Conservation (phyloP, 164 flowering plant species). For the Sedum album region DNA sequence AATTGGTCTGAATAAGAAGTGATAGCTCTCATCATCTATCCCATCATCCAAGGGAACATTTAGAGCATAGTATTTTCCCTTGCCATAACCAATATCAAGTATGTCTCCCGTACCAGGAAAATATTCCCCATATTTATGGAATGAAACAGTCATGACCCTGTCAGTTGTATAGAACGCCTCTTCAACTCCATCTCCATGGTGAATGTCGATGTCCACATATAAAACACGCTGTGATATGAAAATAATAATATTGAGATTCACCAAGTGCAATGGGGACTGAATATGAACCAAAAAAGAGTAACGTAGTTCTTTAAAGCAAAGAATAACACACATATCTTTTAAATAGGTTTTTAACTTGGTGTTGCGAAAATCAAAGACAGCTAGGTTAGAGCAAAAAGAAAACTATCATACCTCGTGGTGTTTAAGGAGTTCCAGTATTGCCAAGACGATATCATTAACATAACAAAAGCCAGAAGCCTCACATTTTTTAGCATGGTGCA, state of each 20-base stretch:
- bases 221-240: conserved; percentile 9
- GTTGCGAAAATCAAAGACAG: no score
- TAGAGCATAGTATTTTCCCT: conserved; percentile 21
- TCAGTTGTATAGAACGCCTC: conserved; percentile 11
- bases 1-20: conserved; percentile 19
- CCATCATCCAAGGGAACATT: conserved; percentile 17
- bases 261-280: no score
- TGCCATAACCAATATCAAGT: conserved; percentile 16
- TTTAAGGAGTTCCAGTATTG: background rate
- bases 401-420: background rate
- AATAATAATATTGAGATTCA: background rate
- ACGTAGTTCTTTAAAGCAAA: no score
- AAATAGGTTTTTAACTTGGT: no score
- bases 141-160: conserved; percentile 15
- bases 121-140: conserved; percentile 24
- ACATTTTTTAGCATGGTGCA: background rate
- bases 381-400: background rate
- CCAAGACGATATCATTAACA: background rate
- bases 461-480: background rate
- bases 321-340: no score
- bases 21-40: conserved; percentile 13
- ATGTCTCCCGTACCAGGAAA: conserved; percentile 27
- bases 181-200: conserved; percentile 13
- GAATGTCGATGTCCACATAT: conserved; percentile 11
- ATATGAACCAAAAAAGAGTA: no score